These are phyloP conservation scores for Leishmania turanica DNA, from an alignment of 208 protist genomes.

Conservation along the genomic window DNA sequence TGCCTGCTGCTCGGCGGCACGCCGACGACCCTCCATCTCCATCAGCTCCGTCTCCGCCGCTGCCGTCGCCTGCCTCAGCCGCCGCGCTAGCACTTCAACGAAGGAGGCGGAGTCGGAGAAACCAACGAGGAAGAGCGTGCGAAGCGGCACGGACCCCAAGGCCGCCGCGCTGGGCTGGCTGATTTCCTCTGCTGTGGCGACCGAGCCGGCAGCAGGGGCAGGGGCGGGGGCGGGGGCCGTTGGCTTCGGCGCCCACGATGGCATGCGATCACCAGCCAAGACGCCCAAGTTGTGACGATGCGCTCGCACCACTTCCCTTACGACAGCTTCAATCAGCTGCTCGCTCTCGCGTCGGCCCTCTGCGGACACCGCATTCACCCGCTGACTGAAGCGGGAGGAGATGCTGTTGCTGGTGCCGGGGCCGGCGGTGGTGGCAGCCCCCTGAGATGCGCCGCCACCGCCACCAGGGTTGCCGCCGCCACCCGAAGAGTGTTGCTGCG, in stretches of 20 bases:
- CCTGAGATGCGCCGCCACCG: constrained; percentile 8
- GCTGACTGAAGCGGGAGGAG: constrained; percentile 4
- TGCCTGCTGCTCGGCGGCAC: constrained; percentile 25
- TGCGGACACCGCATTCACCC: constrained; percentile 7
- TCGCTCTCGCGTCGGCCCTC: constrained; percentile 48
- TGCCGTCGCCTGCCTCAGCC: constrained; percentile 46
- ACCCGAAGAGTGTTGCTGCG: constrained; percentile 12
- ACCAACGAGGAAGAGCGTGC: constrained; percentile 54
- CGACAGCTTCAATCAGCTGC: constrained; percentile 51
- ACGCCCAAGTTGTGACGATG: constrained; percentile 73
- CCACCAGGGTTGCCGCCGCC: background rate
- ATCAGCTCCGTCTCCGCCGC: constrained; percentile 52
- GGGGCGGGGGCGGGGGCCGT: background rate
- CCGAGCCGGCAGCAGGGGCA: background rate
- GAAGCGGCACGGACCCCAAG: constrained; percentile 18
- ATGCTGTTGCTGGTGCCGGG: background rate
- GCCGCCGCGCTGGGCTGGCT: constrained; percentile 1
- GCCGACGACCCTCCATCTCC: constrained; percentile 32
- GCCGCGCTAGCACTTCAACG: constrained; percentile 46
- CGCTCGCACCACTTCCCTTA: constrained; percentile 56
- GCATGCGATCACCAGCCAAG: constrained; percentile 28
- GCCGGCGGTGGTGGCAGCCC: background rate
- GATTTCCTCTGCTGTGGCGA: background rate
- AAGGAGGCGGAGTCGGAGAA: constrained; percentile 75
- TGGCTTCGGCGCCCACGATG: constrained; percentile 9